Evolutionary conservation across 1,284 basidiomycete species (phyloP).

Genomic region (Marasmius fiardii): DNA sequence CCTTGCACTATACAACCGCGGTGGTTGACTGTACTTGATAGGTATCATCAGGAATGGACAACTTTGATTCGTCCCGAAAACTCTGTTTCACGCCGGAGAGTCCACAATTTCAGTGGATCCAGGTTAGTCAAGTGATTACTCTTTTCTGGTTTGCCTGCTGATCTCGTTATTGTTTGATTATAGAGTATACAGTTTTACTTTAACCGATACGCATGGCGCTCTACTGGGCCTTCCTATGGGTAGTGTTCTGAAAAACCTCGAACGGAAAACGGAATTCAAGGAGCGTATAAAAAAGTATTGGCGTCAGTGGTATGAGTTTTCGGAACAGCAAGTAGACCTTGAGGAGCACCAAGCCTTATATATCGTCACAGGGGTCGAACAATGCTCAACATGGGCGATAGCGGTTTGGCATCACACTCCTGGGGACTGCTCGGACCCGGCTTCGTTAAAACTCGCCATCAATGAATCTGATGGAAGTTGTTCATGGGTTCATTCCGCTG

Average conservation of each 20-base stretch:
- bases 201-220: not conserved
- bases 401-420: not conserved
- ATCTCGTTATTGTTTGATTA: not conserved
- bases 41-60: not conserved
- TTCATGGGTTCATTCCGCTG: not conserved
- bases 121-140: not conserved
- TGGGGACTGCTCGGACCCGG: not conserved
- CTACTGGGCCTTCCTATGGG: not conserved
- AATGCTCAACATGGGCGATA: not conserved
- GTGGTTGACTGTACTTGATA: not conserved
- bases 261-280: not conserved
- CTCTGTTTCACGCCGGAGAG: not conserved
- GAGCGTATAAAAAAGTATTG: not conserved
- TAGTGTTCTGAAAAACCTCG: not conserved
- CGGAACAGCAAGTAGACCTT: not conserved
- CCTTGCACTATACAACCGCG: not conserved
- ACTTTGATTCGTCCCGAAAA: not conserved
- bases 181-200: not conserved
- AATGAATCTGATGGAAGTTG: not conserved
- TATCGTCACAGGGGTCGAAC: not conserved
- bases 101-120: not conserved
- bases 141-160: not conserved
- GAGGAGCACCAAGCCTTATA: not conserved
- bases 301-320: not conserved
- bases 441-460: not conserved